Conservation (phyloP, 352 stramenopile genomes). For the Elongisporangium undulatum region DNA sequence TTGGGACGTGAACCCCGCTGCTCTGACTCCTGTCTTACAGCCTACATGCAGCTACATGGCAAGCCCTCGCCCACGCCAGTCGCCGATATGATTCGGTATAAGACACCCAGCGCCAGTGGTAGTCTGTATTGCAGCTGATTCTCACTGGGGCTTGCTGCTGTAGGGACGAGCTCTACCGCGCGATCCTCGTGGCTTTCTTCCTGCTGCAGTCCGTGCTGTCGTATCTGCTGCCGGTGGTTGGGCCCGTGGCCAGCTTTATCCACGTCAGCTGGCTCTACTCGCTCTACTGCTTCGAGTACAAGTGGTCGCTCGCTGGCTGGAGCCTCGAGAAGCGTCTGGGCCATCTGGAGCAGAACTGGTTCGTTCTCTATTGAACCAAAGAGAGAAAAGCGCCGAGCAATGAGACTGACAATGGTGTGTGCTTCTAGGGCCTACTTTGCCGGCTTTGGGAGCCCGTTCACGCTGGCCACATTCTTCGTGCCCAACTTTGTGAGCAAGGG, state of each 20-base stretch:
- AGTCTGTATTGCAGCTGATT: slow-evolving; percentile 2
- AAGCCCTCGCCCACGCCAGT: slow-evolving; percentile 74
- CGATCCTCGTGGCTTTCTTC: slow-evolving; percentile 85
- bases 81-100: slow-evolving; percentile 84
- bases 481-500: slow-evolving; percentile 90
- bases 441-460: slow-evolving; percentile 84
- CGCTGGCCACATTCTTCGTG: slow-evolving; percentile 85
- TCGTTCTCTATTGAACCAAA: too few relatives aligned
- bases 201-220: slow-evolving; percentile 80
- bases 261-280: slow-evolving; percentile 87
- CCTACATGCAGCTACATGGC: slow-evolving; percentile 76
- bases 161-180: slow-evolving; percentile 82
- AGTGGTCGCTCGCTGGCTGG: slow-evolving; percentile 85
- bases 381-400: too few relatives aligned
- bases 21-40: slow-evolving; percentile 16
- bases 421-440: slow-evolving; percentile 72
- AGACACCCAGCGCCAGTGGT: background rate
- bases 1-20: too few relatives aligned
- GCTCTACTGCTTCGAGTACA: slow-evolving; percentile 91
- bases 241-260: slow-evolving; percentile 74
- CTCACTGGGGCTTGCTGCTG: background rate
- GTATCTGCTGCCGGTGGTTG: slow-evolving; percentile 75
- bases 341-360: slow-evolving; percentile 85
- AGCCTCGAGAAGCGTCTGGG: slow-evolving; percentile 74
- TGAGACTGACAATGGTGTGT: background rate